These are phyloP conservation scores for Fusarium sp. DNA, from an alignment of 2,329 filamentous ascomycete species.

Conservation along the genomic window DNA sequence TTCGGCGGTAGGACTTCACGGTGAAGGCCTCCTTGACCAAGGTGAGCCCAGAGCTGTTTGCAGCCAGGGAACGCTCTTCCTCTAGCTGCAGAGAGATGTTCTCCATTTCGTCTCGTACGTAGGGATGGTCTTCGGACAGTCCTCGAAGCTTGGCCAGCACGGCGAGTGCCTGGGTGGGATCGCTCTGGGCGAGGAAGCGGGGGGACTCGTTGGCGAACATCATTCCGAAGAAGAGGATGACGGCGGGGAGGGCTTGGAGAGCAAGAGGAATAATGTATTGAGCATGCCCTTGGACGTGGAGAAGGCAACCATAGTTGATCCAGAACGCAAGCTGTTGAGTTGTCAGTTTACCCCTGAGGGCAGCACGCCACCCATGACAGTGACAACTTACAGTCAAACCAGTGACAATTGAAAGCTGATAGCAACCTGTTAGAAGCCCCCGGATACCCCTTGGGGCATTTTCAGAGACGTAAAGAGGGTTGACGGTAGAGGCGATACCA, in stretches of 20 bases:
- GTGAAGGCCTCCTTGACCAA: constrained; percentile 70
- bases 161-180: constrained; percentile 68
- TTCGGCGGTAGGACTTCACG: constrained; percentile 67
- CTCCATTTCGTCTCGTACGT: constrained; percentile 67
- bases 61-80: constrained; percentile 63
- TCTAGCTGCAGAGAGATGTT: constrained; percentile 68
- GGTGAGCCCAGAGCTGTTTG: constrained; percentile 56
- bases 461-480: neutral
- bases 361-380: neutral
- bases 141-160: constrained; percentile 67
- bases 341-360: neutral
- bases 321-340: constrained; percentile 20
- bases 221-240: constrained; percentile 71
- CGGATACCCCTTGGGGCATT: neutral
- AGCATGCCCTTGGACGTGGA: constrained; percentile 12
- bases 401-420: neutral
- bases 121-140: constrained; percentile 63
- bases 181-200: constrained; percentile 70
- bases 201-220: constrained; percentile 73
- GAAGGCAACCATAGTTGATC: constrained; percentile 23
- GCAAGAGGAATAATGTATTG: constrained; percentile 63
- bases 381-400: neutral
- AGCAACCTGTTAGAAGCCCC: neutral
- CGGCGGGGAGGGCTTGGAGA: constrained; percentile 72
- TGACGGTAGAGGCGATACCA: neutral